A percentile compares a stretch with the other conserved stretches of the same genome.
phyloP scores from a whole-genome alignment of 768 basidiomycete genomes.

The button mushroom (Agaricus bisporus) region DNA sequence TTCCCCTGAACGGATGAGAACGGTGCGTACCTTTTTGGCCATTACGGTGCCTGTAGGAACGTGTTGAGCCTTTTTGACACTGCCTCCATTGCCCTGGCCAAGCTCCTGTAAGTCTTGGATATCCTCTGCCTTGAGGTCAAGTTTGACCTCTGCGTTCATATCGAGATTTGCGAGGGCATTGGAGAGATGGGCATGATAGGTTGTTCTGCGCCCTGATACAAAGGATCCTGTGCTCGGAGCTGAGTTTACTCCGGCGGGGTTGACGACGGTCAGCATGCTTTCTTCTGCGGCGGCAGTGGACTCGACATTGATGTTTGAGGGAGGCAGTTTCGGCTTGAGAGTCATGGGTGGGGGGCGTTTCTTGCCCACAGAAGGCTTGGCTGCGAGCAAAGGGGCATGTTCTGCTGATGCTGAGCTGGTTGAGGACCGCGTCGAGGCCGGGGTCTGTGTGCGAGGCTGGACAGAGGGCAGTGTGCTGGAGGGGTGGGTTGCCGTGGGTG shows the following conservation, averaged over 20 bases:
- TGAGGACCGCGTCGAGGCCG: neutral
- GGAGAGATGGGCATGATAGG: constrained; percentile 74
- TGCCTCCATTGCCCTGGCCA: constrained; percentile 95
- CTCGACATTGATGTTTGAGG: constrained; percentile 30
- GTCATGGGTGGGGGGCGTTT: constrained; percentile 82
- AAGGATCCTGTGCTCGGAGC: constrained; percentile 30
- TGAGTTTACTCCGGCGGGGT: constrained; percentile 47
- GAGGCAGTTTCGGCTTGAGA: constrained; percentile 59
- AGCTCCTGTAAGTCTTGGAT: constrained; percentile 86
- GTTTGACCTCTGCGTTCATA: constrained; percentile 79
- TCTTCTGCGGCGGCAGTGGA: constrained; percentile 13
- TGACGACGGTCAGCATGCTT: constrained; percentile 42
- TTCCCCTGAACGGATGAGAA: neutral
- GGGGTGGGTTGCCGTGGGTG: constrained; percentile 8
- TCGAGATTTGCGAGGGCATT: constrained; percentile 85
- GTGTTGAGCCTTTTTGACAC: constrained; percentile 95
- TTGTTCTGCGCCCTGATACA: constrained; percentile 51
- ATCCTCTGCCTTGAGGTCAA: constrained; percentile 83
- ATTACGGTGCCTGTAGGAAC: constrained; percentile 86
- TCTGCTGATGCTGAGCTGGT: constrained; percentile 18
- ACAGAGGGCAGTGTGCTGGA: constrained; percentile 13
- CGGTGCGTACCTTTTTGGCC: constrained; percentile 85
- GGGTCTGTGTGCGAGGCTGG: constrained; percentile 8
- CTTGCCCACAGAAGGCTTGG: constrained; percentile 37
- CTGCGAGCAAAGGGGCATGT: constrained; percentile 32